A percentile compares a stretch with the other conserved stretches of the same genome.
These are phyloP conservation scores for Trichosporon sp. DNA, from an alignment of 1,284 basidiomycete species.

Conservation along the genomic window DNA sequence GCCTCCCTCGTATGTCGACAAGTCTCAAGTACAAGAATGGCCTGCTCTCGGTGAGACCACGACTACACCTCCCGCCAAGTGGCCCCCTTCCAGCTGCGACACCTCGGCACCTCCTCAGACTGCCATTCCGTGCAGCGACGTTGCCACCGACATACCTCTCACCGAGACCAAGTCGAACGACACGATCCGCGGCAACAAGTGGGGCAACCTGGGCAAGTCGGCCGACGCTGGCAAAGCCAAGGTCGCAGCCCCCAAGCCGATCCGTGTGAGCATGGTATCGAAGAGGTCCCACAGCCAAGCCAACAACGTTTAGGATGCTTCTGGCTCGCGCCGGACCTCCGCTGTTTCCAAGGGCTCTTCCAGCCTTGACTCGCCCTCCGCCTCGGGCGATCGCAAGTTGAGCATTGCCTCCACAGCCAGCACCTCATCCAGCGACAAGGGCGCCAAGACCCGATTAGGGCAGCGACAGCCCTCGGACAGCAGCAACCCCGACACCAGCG, in stretches of 20 bases:
- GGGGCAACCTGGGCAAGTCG: not conserved
- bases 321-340: constrained; percentile 7
- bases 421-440: not conserved
- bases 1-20: not conserved
- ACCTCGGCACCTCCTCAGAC: not conserved
- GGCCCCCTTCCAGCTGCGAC: not conserved
- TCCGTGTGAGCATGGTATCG: constrained; percentile 1
- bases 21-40: constrained; percentile 3
- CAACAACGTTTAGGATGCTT: constrained; percentile 9
- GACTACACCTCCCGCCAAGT: not conserved
- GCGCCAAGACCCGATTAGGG: not conserved
- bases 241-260: not conserved
- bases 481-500: not conserved
- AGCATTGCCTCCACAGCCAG: not conserved
- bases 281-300: constrained; percentile 4
- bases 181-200: not conserved
- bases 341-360: not conserved
- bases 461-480: not conserved
- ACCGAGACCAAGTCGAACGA: not conserved
- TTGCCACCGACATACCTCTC: not conserved
- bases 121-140: not conserved
- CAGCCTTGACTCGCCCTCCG: not conserved
- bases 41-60: not conserved
- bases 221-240: not conserved
- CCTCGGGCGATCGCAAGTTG: constrained; percentile 3